A percentile compares a stretch with the other conserved stretches of the same genome.
Evolutionary conservation across 2,329 filamentous ascomycete species (phyloP).

Genomic region (Ascochyta koolunga): DNA sequence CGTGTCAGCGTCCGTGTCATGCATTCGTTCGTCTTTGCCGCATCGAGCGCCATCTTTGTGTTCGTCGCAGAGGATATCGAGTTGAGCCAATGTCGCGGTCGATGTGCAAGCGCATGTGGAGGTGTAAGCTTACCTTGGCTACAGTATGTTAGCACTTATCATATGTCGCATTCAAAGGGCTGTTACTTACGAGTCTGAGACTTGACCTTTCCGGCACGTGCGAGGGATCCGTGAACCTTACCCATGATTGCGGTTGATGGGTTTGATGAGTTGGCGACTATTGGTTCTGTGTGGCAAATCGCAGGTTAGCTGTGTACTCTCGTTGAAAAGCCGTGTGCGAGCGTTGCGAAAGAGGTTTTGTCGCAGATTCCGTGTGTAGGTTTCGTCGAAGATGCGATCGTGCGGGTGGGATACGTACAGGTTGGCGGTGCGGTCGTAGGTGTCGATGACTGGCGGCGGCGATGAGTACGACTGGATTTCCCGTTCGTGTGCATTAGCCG

Average conservation of each 20-base stretch:
- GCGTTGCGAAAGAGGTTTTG: constrained; percentile 5
- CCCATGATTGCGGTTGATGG: constrained; percentile 71
- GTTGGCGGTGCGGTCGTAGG: constrained; percentile 39
- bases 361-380: constrained; percentile 12
- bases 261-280: constrained; percentile 35
- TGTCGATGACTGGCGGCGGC: constrained; percentile 41
- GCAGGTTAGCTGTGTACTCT: constrained; percentile 30
- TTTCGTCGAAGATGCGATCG: constrained; percentile 4
- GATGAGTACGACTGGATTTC: constrained; percentile 31
- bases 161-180: not conserved
- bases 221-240: constrained; percentile 93
- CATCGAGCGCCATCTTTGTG: not conserved
- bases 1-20: constrained; percentile 30
- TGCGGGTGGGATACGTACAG: constrained; percentile 40
- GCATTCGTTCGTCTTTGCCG: not conserved
- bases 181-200: constrained; percentile 50
- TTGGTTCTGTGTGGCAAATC: constrained; percentile 43
- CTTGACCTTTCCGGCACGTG: constrained; percentile 98
- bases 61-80: not conserved
- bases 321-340: constrained; percentile 5
- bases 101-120: not conserved
- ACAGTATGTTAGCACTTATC: constrained; percentile 23
- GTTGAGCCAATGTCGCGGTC: not conserved
- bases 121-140: constrained; percentile 36
- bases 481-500: constrained; percentile 20